Base-by-base conservation (phyloP, 2,329 filamentous ascomycete species). In the Xylariaceae sp. region DNA sequence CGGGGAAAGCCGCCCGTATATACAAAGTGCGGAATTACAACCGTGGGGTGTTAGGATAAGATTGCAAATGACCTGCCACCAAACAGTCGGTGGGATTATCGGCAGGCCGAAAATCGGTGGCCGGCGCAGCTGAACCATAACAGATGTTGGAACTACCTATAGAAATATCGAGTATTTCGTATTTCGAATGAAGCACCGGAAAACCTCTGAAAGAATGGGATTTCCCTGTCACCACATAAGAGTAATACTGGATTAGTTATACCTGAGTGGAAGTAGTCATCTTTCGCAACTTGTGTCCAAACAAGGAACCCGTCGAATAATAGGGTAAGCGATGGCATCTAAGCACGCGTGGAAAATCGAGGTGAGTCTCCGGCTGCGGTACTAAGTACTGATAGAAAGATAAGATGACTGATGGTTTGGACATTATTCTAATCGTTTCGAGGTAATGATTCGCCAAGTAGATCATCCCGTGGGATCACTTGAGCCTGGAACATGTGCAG, bases 381-480 rank as follows among this genome's bases (percentile, higher is more conserved):
- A 8, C 21, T 9, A 36, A n/a, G n/a, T n/a, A n/a, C n/a, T n/a
- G n/a, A n/a, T n/a, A n/a, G n/a, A n/a, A n/a, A n/a, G n/a, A n/a
- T n/a, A n/a, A n/a, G n/a, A n/a, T n/a, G n/a, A n/a, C n/a, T n/a
- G n/a, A n/a, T n/a, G n/a, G n/a, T n/a, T n/a, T n/a, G n/a, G n/a
- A n/a, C n/a, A n/a, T 45, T 40, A 36, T 24, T 32, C 11, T 26
- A 42, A 46, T 29, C 10, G 18, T 33, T 26, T n/a, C 27, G 20
- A 36, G 16, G 10, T 49, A 52, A 52, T 20, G 32, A 44, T 20
- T 30, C 27, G 26, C 33, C 40, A 30, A 42, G 24, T 63, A 56
- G 49, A 67, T 80, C 32, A 64, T 80, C 16, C 76, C 77, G 7
- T 80, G 74, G 73, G 76, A 81, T 52, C 64, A 73, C 8, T 61